These are phyloP conservation scores for Penicillium herquei DNA, from an alignment of 495 filamentous ascomycete species.

Conservation along the genomic window DNA sequence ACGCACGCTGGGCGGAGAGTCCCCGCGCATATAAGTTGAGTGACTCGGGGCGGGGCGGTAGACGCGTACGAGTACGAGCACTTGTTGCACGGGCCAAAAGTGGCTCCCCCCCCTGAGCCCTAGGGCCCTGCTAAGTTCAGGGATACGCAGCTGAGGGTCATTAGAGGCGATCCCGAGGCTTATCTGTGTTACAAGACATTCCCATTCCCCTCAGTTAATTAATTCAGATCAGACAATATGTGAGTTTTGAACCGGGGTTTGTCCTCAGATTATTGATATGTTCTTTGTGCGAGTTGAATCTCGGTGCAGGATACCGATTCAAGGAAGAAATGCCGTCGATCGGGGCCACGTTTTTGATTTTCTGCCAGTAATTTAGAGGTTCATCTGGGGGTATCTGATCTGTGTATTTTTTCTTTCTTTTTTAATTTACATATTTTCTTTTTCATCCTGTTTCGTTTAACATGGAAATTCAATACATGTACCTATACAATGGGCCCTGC, in stretches of 20 bases:
- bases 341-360: too few relatives aligned
- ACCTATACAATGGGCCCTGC: not conserved
- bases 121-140: not conserved
- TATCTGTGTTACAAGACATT: too few relatives aligned
- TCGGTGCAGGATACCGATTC: too few relatives aligned
- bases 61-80: conserved; percentile 31
- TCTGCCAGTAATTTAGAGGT: too few relatives aligned
- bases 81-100: conserved; percentile 13
- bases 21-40: conserved; percentile 9
- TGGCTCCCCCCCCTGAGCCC: not conserved
- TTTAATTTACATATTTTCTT: not conserved
- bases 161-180: too few relatives aligned
- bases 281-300: too few relatives aligned
- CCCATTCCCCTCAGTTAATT: too few relatives aligned
- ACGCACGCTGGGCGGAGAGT: conserved; percentile 23
- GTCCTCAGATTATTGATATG: too few relatives aligned
- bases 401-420: not conserved
- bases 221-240: too few relatives aligned
- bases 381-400: not conserved
- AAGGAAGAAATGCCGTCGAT: too few relatives aligned
- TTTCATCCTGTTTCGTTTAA: not conserved
- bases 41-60: conserved; percentile 25
- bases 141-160: too few relatives aligned
- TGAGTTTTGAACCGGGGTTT: too few relatives aligned
- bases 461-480: not conserved